Base-by-base conservation (phyloP, 129 eudicot species). In the Gnaphalium uliginosum region DNA sequence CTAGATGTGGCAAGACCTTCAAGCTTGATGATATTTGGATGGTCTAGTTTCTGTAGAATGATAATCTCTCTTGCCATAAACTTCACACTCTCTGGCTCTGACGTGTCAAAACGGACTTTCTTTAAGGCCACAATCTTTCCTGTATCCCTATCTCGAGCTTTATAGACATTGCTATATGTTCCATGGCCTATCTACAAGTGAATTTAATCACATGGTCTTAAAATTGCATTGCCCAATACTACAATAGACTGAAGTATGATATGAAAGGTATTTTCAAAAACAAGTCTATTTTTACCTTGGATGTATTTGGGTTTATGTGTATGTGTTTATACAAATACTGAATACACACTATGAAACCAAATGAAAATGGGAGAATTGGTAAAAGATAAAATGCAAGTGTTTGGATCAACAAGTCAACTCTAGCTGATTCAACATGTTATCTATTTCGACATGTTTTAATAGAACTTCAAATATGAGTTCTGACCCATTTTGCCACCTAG, bases 41-140 rank as follows among this genome's bases (percentile, higher is more conserved):
- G 97, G 74, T 91, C 94, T 37, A 91, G 81, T 76, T 83, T 81
- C 78, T 78, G 88, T 68, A 91, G 70, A 18, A 88, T 79, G 29
- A 91, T 85, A 51, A 91, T 91, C 78, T 91, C 97, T 76, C 97
- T 78, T 46, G 97, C 97, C 97, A 91, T 91, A 66, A 91, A 91
- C 48, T 85, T 88, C 73, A 88, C 89, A 66, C 97, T 91, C 74
- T 86, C 88, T 1, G 97, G 92, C 71, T 91, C 97, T n/a, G 94
- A 85, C 72, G 97, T 91, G 74, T 91, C 97, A 15, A 91, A 91
- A 9, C 97, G 86, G 22, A 91, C 91, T 75, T 91, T 91, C 82
- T 91, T 91, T 60, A 91, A 73, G 66, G 97, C 97, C 32, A 91
- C 97, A 14, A 91, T 84, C 59, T 91, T 88, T 53, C 92, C 92